A percentile compares a stretch with the other conserved stretches of the same genome.
These are phyloP conservation scores for Malania oleifera DNA, from an alignment of 164 flowering plant genomes.

Conservation along the genomic window DNA sequence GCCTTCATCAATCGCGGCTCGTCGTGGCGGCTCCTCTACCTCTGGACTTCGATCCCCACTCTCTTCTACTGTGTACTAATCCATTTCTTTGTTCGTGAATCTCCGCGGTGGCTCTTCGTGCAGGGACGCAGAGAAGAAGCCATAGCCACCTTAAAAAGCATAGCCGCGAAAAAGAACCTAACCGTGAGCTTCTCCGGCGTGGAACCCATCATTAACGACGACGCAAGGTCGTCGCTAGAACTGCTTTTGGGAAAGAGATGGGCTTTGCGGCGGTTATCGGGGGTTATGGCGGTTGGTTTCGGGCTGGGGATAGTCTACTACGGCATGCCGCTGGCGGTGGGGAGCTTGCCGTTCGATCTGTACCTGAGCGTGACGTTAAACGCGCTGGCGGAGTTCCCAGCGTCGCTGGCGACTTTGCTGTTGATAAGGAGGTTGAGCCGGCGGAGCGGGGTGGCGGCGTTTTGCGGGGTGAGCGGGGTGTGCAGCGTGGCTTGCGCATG, in stretches of 20 bases:
- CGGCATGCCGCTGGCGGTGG: conserved; percentile 64
- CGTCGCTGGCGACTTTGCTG: conserved; percentile 35
- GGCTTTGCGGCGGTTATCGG: conserved; percentile 37
- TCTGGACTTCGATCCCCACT: conserved; percentile 43
- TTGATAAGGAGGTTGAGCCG: conserved; percentile 37
- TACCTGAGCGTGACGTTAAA: conserved; percentile 54
- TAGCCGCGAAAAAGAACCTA: conserved; percentile 12
- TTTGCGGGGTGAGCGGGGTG: conserved; percentile 36
- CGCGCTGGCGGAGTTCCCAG: conserved; percentile 55
- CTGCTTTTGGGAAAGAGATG: conserved; percentile 36
- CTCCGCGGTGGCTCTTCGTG: conserved; percentile 72
- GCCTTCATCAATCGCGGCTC: conserved; percentile 30
- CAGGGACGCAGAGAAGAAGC: conserved; percentile 56
- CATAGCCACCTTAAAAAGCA: conserved; percentile 25
- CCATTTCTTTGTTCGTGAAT: conserved; percentile 42
- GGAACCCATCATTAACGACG: conserved; percentile 4
- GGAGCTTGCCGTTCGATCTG: conserved; percentile 34
- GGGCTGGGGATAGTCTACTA: conserved; percentile 69
- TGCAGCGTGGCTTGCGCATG: conserved; percentile 33
- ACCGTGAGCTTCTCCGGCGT: too few relatives aligned
- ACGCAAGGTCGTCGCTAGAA: conserved; percentile 36
- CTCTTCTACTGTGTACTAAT: conserved; percentile 32
- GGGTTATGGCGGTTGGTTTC: conserved; percentile 37
- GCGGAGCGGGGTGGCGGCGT: conserved; percentile 21
- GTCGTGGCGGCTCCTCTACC: conserved; percentile 58